Evolutionary conservation across 2,329 filamentous ascomycete species (phyloP).

Genomic region (Chrysoporthe cubensis): DNA sequence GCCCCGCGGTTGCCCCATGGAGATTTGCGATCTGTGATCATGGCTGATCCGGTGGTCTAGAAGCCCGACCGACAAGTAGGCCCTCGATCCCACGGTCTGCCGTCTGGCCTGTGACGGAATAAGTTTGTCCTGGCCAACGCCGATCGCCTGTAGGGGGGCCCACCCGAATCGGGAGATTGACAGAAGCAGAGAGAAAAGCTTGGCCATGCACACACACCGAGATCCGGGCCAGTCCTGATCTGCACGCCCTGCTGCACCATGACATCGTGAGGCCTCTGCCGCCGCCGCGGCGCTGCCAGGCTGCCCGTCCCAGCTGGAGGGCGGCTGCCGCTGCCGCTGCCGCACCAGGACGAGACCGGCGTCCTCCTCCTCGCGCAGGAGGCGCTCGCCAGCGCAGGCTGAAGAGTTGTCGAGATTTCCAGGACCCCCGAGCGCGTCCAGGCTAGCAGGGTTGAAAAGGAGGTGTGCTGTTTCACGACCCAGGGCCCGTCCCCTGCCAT

Average conservation of each 20-base stretch:
- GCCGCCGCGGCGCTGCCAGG: background rate
- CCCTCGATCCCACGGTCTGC: background rate
- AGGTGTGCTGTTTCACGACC: conserved; percentile 26
- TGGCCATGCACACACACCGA: background rate
- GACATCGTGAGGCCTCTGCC: background rate
- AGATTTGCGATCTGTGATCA: background rate
- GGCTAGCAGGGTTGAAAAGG: conserved; percentile 24
- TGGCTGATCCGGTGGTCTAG: conserved; percentile 3
- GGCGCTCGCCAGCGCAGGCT: background rate
- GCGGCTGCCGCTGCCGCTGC: background rate
- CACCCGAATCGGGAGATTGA: conserved; percentile 12
- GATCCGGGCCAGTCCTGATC: background rate
- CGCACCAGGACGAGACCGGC: background rate
- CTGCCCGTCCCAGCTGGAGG: background rate
- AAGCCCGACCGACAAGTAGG: background rate
- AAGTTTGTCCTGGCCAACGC: conserved; percentile 2
- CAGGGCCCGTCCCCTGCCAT: conserved; percentile 14
- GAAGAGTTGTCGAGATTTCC: conserved; percentile 8
- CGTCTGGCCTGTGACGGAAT: conserved; percentile 4
- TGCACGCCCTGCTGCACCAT: background rate
- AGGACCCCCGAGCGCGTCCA: background rate
- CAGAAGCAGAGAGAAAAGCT: conserved; percentile 6
- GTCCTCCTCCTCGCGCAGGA: background rate
- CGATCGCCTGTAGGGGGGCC: conserved; percentile 1
- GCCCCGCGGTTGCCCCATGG: no score